These are phyloP conservation scores for Carex myosuroides DNA, from an alignment of 176 grass and related monocot species.

Conservation along the genomic window DNA sequence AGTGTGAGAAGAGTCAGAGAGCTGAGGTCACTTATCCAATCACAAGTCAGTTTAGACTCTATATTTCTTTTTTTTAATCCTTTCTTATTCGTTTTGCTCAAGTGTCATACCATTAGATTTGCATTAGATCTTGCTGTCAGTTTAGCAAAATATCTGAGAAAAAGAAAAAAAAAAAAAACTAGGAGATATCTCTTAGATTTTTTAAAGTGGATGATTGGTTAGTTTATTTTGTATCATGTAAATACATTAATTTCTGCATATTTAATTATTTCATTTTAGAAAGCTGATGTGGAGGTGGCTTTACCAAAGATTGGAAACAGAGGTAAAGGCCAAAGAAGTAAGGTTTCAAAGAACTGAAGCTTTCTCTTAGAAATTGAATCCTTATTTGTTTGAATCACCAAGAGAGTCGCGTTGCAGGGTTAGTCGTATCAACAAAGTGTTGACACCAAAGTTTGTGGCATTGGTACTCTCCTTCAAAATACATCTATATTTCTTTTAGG, in stretches of 20 bases:
- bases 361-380: not conserved
- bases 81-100: not conserved
- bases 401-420: not conserved
- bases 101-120: not conserved
- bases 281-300: not conserved
- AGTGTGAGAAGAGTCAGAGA: not conserved
- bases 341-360: conserved; percentile 4
- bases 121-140: not conserved
- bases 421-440: not conserved
- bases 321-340: not conserved
- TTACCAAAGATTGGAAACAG: not conserved
- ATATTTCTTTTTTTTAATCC: not conserved
- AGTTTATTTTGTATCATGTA: not conserved
- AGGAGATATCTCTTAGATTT: not conserved
- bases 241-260: not conserved
- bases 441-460: not conserved
- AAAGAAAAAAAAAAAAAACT: not conserved
- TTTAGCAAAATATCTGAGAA: not conserved
- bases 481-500: not conserved
- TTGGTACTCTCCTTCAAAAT: too few species aligned
- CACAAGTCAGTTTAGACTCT: conserved; percentile 5
- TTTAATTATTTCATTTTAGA: not conserved
- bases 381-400: not conserved
- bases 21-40: not conserved
- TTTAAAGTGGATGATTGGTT: not conserved